Conservation (phyloP, 2,329 filamentous ascomycete species). For the Furcasterigmium sp. region DNA sequence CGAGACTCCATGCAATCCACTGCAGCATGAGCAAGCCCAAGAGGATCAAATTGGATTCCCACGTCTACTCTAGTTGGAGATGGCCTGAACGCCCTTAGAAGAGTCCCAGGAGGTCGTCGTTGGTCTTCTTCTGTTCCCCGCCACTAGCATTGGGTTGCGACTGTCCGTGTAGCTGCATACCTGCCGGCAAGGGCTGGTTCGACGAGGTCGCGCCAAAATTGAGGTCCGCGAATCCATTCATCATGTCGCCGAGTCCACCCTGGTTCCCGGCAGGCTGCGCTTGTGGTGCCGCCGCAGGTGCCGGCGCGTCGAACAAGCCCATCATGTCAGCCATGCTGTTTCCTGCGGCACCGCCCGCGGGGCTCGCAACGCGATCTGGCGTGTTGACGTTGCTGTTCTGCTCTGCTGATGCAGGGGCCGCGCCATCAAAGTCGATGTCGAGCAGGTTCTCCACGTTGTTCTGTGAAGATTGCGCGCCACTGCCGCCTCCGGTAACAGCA, state of each 20-base stretch:
- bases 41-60: no score
- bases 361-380: slow-evolving; percentile 64
- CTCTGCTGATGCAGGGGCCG: slow-evolving; percentile 82
- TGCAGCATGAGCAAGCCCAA: background rate
- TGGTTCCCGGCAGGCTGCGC: slow-evolving; percentile 28
- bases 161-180: slow-evolving; percentile 47
- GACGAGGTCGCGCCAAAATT: slow-evolving; percentile 53
- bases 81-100: slow-evolving; percentile 24
- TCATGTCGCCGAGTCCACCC: slow-evolving; percentile 76
- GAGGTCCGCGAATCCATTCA: slow-evolving; percentile 82
- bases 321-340: slow-evolving; percentile 59
- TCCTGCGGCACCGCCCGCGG: slow-evolving; percentile 35
- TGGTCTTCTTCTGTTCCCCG: slow-evolving; percentile 47
- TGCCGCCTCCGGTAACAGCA: slow-evolving; percentile 60
- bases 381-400: slow-evolving; percentile 50
- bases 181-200: slow-evolving; percentile 59
- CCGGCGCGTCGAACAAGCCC: slow-evolving; percentile 64
- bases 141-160: slow-evolving; percentile 18
- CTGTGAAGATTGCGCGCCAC: slow-evolving; percentile 47
- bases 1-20: slow-evolving; percentile 7
- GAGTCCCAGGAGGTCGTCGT: slow-evolving; percentile 52
- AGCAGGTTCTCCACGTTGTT: slow-evolving; percentile 90
- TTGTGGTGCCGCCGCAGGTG: slow-evolving; percentile 38
- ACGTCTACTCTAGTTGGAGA: background rate
- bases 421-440: slow-evolving; percentile 93